Evolutionary conservation across 75 land plant species (phyloP).

Genomic region (Ceratopteris richardii): DNA sequence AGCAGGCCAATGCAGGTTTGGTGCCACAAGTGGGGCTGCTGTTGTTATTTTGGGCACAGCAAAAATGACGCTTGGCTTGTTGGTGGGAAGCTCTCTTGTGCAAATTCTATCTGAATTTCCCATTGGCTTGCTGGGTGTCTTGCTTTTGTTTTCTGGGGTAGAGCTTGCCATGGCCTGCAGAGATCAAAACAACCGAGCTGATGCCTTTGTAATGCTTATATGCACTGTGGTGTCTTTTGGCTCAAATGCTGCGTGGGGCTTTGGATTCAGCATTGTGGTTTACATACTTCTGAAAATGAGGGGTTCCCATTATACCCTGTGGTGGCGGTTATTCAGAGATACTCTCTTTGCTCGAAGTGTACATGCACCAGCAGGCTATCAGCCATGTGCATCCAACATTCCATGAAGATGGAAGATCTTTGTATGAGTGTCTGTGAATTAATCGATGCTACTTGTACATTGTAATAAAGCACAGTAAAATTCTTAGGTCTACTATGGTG

Average conservation of each 20-base stretch:
- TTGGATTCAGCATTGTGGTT: slow-evolving; percentile 52
- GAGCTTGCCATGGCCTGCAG: slow-evolving; percentile 92
- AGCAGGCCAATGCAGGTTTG: slow-evolving; percentile 86
- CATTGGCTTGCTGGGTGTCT: slow-evolving; percentile 66
- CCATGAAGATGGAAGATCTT: too few species aligned
- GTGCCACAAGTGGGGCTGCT: slow-evolving; percentile 58
- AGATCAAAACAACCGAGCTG: slow-evolving; percentile 59
- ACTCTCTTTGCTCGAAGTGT: background rate
- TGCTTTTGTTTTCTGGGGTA: slow-evolving; percentile 79
- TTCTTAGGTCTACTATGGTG: too few species aligned
- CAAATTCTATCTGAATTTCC: slow-evolving; percentile 49
- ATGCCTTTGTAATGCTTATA: slow-evolving; percentile 80
- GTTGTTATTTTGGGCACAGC: slow-evolving; percentile 65
- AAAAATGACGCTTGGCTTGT: slow-evolving; percentile 53
- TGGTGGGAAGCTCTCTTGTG: slow-evolving; percentile 67
- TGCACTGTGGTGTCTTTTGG: slow-evolving; percentile 69
- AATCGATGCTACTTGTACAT: too few species aligned
- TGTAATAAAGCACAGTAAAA: too few species aligned
- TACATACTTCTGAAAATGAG: slow-evolving; percentile 50
- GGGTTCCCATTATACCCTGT: slow-evolving; percentile 7
- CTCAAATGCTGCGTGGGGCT: slow-evolving; percentile 74
- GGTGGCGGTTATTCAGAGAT: slow-evolving; percentile 3
- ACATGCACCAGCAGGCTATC: background rate
- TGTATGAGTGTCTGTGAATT: too few species aligned
- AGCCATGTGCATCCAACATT: background rate